Conservation (phyloP, 2,329 filamentous ascomycete genomes). For the Nemania sp. region DNA sequence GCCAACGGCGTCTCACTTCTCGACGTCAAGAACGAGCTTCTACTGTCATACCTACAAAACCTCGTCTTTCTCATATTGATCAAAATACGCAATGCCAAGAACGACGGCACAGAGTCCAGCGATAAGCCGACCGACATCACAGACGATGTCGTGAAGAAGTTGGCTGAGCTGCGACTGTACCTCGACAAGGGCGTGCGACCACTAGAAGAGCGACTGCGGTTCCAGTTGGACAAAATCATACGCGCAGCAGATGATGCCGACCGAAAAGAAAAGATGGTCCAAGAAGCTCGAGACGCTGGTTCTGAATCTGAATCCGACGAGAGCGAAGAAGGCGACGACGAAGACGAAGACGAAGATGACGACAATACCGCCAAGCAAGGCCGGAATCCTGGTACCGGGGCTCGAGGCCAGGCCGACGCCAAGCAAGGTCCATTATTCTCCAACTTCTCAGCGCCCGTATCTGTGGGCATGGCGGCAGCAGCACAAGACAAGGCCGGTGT, state of each 20-base stretch:
- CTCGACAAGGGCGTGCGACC: constrained; percentile 91
- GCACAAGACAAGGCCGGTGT: constrained; percentile 64
- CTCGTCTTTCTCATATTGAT: constrained; percentile 84
- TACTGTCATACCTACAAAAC: constrained; percentile 94
- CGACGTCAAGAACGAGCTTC: constrained; percentile 95
- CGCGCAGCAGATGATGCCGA: constrained; percentile 79
- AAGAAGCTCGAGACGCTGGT: constrained; percentile 41
- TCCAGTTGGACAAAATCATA: constrained; percentile 94
- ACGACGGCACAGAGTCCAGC: constrained; percentile 33
- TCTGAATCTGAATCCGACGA: constrained; percentile 42
- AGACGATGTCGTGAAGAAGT: constrained; percentile 75
- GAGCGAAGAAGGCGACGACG: constrained; percentile 39
- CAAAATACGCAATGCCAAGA: constrained; percentile 66
- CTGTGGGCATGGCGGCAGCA: constrained; percentile 40
- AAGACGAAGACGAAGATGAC: constrained; percentile 41
- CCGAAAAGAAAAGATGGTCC: constrained; percentile 44
- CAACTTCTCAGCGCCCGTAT: constrained; percentile 43
- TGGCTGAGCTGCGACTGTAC: constrained; percentile 90
- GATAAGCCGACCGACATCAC: constrained; percentile 51
- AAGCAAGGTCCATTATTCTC: constrained; percentile 23
- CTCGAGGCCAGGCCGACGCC: constrained; percentile 36
- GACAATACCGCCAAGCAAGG: constrained; percentile 41
- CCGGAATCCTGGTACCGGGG: constrained; percentile 7
- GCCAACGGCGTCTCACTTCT: constrained; percentile 90
- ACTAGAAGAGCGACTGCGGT: constrained; percentile 86